phyloP scores from a whole-genome alignment of 768 basidiomycete genomes.

The Hemileccinum rubropunctum region DNA sequence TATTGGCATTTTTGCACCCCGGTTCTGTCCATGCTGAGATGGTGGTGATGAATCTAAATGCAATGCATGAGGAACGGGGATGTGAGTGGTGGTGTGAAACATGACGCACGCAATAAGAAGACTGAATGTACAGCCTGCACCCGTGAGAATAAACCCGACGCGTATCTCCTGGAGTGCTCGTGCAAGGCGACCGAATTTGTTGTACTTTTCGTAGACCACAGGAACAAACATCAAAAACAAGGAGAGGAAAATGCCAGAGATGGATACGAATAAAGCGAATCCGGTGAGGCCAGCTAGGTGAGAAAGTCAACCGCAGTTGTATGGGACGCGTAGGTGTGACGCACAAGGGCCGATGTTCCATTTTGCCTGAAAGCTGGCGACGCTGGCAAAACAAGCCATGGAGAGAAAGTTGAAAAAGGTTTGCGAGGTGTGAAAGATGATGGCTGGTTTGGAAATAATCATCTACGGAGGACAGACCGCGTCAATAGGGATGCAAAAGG shows the following conservation, averaged over 20 bases:
- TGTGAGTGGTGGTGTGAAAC: not conserved
- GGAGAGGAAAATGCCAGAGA: conserved; percentile 71
- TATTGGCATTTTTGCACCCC: conserved; percentile 81
- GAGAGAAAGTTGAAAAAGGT: conserved; percentile 92
- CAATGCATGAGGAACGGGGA: conserved; percentile 15
- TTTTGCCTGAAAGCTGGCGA: conserved; percentile 85
- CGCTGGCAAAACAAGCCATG: conserved; percentile 88
- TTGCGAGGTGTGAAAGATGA: conserved; percentile 74
- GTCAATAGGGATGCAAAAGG: conserved; percentile 11
- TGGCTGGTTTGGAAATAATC: conserved; percentile 83
- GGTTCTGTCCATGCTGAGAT: conserved; percentile 86
- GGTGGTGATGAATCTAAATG: conserved; percentile 65
- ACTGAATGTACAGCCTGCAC: conserved; percentile 59
- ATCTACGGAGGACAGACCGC: conserved; percentile 47
- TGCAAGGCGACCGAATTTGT: conserved; percentile 73
- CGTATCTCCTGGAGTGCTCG: conserved; percentile 80
- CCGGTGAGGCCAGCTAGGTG: conserved; percentile 77
- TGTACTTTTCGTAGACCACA: conserved; percentile 81
- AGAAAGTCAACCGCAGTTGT: conserved; percentile 14
- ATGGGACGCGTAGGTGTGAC: conserved; percentile 31
- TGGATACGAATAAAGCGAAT: conserved; percentile 79
- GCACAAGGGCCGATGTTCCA: conserved; percentile 83
- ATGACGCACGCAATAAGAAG: conserved; percentile 73
- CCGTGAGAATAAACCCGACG: conserved; percentile 79
- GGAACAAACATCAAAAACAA: conserved; percentile 74